Evolutionary conservation across 352 stramenopile species (phyloP), one percentile per base, ranked within the genome.

Genomic region (Pythium dissotocum): DNA sequence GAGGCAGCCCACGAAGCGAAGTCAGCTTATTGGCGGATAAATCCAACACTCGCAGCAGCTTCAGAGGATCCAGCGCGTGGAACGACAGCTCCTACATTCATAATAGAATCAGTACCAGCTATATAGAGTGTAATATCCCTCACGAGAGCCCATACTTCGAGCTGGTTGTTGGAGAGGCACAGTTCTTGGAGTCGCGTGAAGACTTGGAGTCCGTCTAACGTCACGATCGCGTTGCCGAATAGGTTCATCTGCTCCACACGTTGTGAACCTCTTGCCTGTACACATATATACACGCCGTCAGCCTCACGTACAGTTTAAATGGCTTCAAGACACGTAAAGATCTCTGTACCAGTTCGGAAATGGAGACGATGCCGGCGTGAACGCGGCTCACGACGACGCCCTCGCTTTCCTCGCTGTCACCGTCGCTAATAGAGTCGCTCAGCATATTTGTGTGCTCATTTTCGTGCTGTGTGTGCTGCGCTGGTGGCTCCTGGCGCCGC

Each of bases 81-180:
- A 89, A 89, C 13, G 77, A 82, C n/a, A 90, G 71, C 38, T 89
- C 82, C 77, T 85, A 48, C 40, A 24, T 9, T 2, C 38, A 52
- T 14, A 28, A 65, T 48, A 24, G 21, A 24, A 24, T 24, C 21
- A 24, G 21, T 0, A 24, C 21, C 21, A 24, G 21, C 21, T 24
- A 24, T 24, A 24, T 24, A 24, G 21, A 24, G 21, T 24, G 21
- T 24, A 24, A 24, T 24, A 24, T 24, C 21, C 21, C 21, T 24
- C 21, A 24, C 3, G 51, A 42, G 4, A 42, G 6, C 38, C 8
- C 64, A 33, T 56, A 87, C 80, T 60, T 93, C 72, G n/a, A 94
- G 86, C 59, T 57, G 81, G 60, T 93, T 94, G 63, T 85, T 93
- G 1, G 85, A 93, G n/a, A 95, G 72, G 70, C 83, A 95, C 21